Percentiles rank a stretch among this genome's conserved stretches.
Conservation (phyloP, 257 asterid genomes). For the Verbascum thapsus region DNA sequence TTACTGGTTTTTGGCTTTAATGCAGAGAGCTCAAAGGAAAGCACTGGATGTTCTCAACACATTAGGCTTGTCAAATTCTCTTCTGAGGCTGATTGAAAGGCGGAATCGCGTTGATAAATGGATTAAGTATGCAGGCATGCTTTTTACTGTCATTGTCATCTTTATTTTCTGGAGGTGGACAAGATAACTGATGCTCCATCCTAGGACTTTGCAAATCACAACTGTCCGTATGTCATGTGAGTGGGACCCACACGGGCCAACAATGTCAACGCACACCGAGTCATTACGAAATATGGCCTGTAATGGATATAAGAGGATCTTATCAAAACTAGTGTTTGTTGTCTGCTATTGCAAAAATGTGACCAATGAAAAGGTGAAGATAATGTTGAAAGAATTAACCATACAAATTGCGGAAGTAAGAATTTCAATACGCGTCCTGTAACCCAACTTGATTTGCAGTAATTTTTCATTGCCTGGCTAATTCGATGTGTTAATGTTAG, state of each 20-base stretch:
- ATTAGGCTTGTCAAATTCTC: conserved; percentile 81
- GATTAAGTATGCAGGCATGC: conserved; percentile 91
- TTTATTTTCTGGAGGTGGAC: conserved; percentile 91
- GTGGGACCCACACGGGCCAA: not conserved
- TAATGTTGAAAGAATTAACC: not conserved
- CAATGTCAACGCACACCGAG: too few relatives aligned
- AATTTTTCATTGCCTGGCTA: conserved; percentile 1
- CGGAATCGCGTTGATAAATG: conserved; percentile 81
- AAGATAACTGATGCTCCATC: conserved; percentile 44
- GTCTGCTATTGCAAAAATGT: too few relatives aligned
- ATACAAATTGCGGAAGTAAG: not conserved
- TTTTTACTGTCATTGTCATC: conserved; percentile 52
- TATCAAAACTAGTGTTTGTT: not conserved
- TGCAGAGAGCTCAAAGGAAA: conserved; percentile 95
- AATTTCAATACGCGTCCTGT: conserved; percentile 23
- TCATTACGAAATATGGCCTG: not conserved
- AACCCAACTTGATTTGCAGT: too few relatives aligned
- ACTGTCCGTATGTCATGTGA: not conserved
- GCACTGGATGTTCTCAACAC: conserved; percentile 93
- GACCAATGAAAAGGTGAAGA: conserved; percentile 1
- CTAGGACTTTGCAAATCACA: not conserved
- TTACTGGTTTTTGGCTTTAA: conserved; percentile 20
- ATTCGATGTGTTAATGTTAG: not conserved
- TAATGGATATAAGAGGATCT: conserved; percentile 6
- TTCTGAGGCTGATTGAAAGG: conserved; percentile 84